A percentile compares a stretch with the other conserved stretches of the same genome.
These are phyloP conservation scores for Drechslera avenae DNA, from an alignment of 2,329 filamentous ascomycete species.

Conservation along the genomic window DNA sequence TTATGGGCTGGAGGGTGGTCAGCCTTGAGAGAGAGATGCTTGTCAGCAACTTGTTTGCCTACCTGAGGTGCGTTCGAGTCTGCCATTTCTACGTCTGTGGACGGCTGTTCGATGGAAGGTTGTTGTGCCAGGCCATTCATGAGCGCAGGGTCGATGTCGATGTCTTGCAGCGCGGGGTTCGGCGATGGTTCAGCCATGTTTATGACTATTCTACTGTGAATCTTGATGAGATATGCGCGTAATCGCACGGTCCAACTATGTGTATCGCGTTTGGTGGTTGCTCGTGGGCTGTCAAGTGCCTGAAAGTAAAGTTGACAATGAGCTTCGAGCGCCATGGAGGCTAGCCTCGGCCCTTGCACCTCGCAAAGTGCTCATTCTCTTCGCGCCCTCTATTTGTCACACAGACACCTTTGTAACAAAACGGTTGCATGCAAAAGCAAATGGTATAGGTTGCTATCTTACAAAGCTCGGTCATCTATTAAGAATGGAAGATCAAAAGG, in stretches of 20 bases:
- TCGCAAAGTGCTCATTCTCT: too few relatives aligned
- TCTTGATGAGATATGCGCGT: conserved; percentile 1
- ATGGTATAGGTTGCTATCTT: conserved; percentile 9
- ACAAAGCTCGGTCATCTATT: conserved; percentile 6
- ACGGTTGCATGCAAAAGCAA: background rate
- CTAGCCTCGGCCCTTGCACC: conserved; percentile 12
- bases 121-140: conserved; percentile 25
- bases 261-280: background rate
- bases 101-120: conserved; percentile 3
- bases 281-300: conserved; percentile 2
- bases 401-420: too few relatives aligned
- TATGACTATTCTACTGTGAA: background rate
- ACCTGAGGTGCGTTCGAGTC: conserved; percentile 23
- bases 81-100: conserved; percentile 40
- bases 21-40: background rate
- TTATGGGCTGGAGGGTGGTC: background rate
- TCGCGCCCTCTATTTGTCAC: too few relatives aligned
- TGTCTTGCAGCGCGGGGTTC: conserved; percentile 17
- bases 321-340: conserved; percentile 19
- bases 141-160: conserved; percentile 23
- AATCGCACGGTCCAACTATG: background rate
- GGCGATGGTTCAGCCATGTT: conserved; percentile 7
- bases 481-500: background rate
- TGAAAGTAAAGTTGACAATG: conserved; percentile 1
- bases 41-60: conserved; percentile 2